Evolutionary conservation across 139 green algal species (phyloP), one percentile per base, ranked within the genome.

Genomic region (Chlamydomonas schloesseri): DNA sequence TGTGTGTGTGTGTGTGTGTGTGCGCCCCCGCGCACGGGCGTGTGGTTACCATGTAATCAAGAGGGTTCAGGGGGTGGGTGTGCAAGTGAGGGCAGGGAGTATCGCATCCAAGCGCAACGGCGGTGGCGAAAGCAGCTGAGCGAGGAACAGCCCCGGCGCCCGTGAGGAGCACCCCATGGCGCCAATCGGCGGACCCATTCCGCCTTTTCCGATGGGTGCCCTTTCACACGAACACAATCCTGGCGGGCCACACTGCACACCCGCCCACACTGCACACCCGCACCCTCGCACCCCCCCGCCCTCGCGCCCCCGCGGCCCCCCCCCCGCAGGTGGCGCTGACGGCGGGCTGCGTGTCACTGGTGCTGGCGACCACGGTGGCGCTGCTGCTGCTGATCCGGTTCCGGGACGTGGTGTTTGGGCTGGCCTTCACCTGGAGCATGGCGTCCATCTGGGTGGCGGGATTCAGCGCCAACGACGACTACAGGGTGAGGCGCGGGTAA

Each of bases 391-490:
- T 83, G 11, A 31, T 73, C 15, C 36, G 37, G 23, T 46, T 73
- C 14, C 60, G 76, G 2, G 76, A 83, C 26, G 36, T 73, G 26
- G 14, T 83, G 15, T 83, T 83, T 10, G 76, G 76, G 8, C 36
- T 73, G 17, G 76, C 37, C 58, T 83, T 83, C 76, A 73, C 76
- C 11, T 83, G 36, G 60, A 29, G 28, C 60, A 37, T 47, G n/a
- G 60, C 37, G 31, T 31, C 37, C 31, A 47, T 83, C 57, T 83
- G 60, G 76, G 75, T 82, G 55, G 31, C 74, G n/a, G 74, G 74
- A 34, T 81, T 71, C 34, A 10, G 53, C 21, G 31, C 17, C 24
- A 14, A 81, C 5, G 74, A 81, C 31, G 74, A 70, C 23, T 81
- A 81, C 74, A 50, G 42, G 42, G 42, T 50, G 42, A 8, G 42